Conservation (phyloP, 768 basidiomycete species). For the Amanita thiersii region DNA sequence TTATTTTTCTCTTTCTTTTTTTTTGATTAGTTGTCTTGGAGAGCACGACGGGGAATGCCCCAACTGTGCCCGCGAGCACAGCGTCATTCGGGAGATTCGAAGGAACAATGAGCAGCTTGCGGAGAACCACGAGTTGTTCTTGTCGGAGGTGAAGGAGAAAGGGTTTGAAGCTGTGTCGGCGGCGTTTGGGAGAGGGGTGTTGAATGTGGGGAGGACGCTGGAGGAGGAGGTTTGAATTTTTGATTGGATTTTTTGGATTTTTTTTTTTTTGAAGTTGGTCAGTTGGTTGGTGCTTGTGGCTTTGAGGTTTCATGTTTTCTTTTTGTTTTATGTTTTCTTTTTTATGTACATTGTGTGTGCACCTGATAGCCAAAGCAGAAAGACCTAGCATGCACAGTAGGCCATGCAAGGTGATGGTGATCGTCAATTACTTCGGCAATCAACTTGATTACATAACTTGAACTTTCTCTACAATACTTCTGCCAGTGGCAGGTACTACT, state of each 20-base stretch:
- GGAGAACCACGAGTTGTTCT: slow-evolving; percentile 74
- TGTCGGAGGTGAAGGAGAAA: slow-evolving; percentile 64
- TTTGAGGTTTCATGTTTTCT: too few relatives aligned
- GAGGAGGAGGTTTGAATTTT: slow-evolving; percentile 16
- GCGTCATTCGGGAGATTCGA: slow-evolving; percentile 84
- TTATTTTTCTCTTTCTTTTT: not conserved
- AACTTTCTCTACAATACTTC: too few relatives aligned
- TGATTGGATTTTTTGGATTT: not conserved
- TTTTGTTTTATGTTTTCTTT: too few relatives aligned
- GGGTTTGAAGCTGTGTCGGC: slow-evolving; percentile 67
- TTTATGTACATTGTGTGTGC: too few relatives aligned
- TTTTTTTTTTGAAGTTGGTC: too few relatives aligned
- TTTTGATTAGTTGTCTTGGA: slow-evolving; percentile 60
- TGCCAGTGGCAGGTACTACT: too few relatives aligned
- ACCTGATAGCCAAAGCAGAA: too few relatives aligned
- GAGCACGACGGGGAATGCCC: slow-evolving; percentile 91
- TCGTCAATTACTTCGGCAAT: too few relatives aligned
- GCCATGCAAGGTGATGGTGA: too few relatives aligned
- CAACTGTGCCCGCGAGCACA: slow-evolving; percentile 78
- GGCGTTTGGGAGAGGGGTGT: slow-evolving; percentile 61
- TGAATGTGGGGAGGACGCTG: slow-evolving; percentile 35
- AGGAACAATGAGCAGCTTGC: slow-evolving; percentile 79
- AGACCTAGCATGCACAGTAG: too few relatives aligned
- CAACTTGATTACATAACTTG: too few relatives aligned
- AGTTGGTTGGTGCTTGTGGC: too few relatives aligned